Percentiles rank a stretch among this genome's conserved stretches.
Conservation (phyloP, 208 protist species). For the Trypanosoma rangeli region DNA sequence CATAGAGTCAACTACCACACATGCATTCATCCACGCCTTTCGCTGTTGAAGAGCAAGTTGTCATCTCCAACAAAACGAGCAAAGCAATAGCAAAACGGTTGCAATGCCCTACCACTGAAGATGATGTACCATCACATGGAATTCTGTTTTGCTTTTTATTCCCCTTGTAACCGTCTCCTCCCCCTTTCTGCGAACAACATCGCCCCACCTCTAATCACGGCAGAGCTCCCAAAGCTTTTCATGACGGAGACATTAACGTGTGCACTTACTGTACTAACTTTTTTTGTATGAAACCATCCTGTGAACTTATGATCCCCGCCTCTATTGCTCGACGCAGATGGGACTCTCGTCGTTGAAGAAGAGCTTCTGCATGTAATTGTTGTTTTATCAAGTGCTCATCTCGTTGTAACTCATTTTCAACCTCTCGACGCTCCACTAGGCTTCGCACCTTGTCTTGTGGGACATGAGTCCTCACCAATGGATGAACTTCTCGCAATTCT, state of each 20-base stretch:
- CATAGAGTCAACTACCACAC: too few species aligned
- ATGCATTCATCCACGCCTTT: too few species aligned
- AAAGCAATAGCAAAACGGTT: background rate
- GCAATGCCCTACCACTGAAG: too few species aligned
- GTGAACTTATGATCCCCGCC: background rate
- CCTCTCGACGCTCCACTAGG: conserved; percentile 17
- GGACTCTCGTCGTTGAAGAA: background rate
- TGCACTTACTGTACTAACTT: background rate
- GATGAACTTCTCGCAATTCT: conserved; percentile 23
- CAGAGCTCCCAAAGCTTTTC: too few species aligned
- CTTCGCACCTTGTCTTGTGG: conserved; percentile 19
- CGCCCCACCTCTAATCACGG: background rate
- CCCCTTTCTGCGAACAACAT: background rate
- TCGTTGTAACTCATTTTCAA: conserved; percentile 37
- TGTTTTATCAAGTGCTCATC: conserved; percentile 45
- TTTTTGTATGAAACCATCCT: background rate
- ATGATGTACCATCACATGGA: too few species aligned
- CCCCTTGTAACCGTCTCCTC: background rate
- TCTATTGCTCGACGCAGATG: background rate
- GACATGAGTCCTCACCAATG: conserved; percentile 26
- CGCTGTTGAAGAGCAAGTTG: too few species aligned
- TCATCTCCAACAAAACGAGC: background rate
- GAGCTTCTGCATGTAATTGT: background rate
- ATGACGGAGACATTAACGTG: background rate
- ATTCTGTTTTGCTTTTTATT: conserved; percentile 4